phyloP scores from a whole-genome alignment of 2,329 filamentous ascomycete species.

The Exophiala bonariae region DNA sequence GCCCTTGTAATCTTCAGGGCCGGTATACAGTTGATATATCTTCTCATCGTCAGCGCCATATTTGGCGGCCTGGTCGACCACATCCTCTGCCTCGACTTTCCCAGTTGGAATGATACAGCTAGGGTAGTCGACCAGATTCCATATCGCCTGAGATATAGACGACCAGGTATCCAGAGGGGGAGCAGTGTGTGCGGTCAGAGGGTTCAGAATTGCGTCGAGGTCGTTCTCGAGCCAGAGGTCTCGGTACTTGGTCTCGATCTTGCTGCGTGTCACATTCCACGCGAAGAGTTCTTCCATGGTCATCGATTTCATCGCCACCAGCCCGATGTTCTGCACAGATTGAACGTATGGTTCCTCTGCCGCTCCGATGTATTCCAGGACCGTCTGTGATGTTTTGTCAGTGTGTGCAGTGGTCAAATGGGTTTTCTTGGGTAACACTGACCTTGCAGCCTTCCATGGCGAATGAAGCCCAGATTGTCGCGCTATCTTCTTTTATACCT shows the following conservation, averaged over 20 bases:
- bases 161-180: conserved; percentile 62
- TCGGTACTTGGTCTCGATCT: conserved; percentile 13
- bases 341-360: conserved; percentile 8
- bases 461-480: conserved; percentile 4
- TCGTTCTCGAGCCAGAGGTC: conserved; percentile 34
- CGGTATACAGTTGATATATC: conserved; percentile 8
- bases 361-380: conserved; percentile 1
- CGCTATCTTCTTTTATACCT: conserved; percentile 2
- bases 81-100: conserved; percentile 49
- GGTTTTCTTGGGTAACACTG: neutral
- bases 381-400: conserved; percentile 3
- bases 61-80: conserved; percentile 29
- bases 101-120: conserved; percentile 58
- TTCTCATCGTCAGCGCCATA: conserved; percentile 9
- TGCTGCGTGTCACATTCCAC: conserved; percentile 9
- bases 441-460: conserved; percentile 8
- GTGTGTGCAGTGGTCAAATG: neutral
- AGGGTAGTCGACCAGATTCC: conserved; percentile 63
- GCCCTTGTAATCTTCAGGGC: conserved; percentile 47
- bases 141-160: conserved; percentile 57
- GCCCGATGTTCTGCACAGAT: conserved; percentile 10
- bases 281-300: conserved; percentile 10
- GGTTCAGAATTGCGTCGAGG: conserved; percentile 62
- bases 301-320: conserved; percentile 4
- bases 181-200: conserved; percentile 62